Evolutionary conservation across 345 rosid genomes (phyloP).

Genomic region (Salix udensis): DNA sequence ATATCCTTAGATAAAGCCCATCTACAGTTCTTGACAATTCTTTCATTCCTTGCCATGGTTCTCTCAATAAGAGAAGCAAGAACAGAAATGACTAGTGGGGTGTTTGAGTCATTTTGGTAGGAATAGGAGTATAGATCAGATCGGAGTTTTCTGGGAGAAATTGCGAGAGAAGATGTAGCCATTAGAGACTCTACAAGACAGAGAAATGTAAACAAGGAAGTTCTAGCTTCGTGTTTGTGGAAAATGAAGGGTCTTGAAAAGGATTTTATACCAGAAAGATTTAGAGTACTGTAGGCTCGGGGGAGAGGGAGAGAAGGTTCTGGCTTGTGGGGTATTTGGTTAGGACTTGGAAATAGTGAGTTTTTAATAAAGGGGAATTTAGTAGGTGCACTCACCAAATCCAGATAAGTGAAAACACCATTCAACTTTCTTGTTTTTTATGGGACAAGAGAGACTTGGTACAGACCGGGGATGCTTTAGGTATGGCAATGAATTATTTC

Average conservation of each 20-base stretch:
- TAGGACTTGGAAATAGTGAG: not conserved
- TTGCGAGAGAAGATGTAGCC: slow-evolving; percentile 44
- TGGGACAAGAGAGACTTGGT: not conserved
- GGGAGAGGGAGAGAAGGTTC: not conserved
- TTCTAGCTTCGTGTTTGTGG: slow-evolving; percentile 1
- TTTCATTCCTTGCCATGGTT: slow-evolving; percentile 59
- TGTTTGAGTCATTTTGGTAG: slow-evolving; percentile 49
- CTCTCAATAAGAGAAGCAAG: slow-evolving; percentile 71
- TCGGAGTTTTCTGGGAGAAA: slow-evolving; percentile 82
- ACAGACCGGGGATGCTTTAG: not conserved
- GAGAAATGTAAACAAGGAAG: not conserved
- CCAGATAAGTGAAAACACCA: too few species aligned
- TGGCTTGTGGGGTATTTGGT: not conserved
- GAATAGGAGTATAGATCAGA: slow-evolving; percentile 73
- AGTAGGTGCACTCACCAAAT: not conserved
- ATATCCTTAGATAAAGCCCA: slow-evolving; percentile 34
- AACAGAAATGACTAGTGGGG: slow-evolving; percentile 77
- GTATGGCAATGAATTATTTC: slow-evolving; percentile 6
- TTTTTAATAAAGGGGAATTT: not conserved
- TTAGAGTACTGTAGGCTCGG: not conserved
- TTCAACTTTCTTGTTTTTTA: not conserved
- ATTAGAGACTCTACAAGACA: not conserved
- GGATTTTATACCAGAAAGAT: slow-evolving; percentile 6
- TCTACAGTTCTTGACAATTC: slow-evolving; percentile 44
- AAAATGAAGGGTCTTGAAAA: slow-evolving; percentile 8